Evolutionary conservation across 257 asterid species (phyloP), one percentile per base, ranked within the genome.

Genomic region (Knoxia roxburghii): DNA sequence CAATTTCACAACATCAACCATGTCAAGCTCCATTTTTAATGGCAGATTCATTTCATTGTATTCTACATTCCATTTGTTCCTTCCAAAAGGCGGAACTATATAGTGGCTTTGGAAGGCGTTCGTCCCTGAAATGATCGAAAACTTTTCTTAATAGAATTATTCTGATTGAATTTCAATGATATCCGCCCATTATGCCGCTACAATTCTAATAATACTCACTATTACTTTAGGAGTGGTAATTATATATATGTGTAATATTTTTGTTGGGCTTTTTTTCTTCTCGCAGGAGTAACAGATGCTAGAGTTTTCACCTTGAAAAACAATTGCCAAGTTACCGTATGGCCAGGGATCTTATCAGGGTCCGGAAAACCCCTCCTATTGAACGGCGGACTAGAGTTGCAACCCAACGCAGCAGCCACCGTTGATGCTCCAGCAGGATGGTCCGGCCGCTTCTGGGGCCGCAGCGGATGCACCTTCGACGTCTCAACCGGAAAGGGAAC

Each of bases 401-500:
- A 29, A 0, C 83, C 85, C 0, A 35, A 64, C 13, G 64, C 69
- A 15, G 37, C 2, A 0, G 24, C 67, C 55, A 23, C 17, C 14
- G 24, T 90, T 18, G 6, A 26, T 3, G 84, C 86, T 7, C 95
- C 95, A 20, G 3, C 68, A 1, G 95, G 84, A 26, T 90, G 91
- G 97, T 86, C 97, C 2, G 97, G 97, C 72, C 95, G 89, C 6
- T 71, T 90, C 71, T 90, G 96, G 97, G 76, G 85, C 0, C 70
- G 95, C 5, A 86, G 43, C 21, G 85, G 86, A 50, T 90, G 96
- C 86, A 61, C 2, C 21, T 90, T 90, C 52, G 87, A 84, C 73
- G 60, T 13, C 29, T 75, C 86, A 2, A n/a, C n/a, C n/a, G 88
- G 89, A 26, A 70, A 51, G 20, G 94, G 94, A 37, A 51, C 49